phyloP scores from a whole-genome alignment of 768 basidiomycete species.

The Lactarius sp. region DNA sequence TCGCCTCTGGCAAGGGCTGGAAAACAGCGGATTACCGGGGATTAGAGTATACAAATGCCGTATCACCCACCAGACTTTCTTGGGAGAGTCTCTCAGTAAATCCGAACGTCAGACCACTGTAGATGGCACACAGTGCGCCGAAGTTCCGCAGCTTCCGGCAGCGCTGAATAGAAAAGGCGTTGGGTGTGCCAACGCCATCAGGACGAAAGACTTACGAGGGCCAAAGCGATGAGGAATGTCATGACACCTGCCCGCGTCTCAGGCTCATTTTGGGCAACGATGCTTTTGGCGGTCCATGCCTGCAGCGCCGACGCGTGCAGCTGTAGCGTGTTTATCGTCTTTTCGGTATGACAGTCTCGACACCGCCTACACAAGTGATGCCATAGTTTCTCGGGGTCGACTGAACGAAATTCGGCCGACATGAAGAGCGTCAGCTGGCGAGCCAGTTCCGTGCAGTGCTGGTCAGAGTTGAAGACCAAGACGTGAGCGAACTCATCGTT shows the following conservation, averaged over 20 bases:
- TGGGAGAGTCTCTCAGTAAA: constrained; percentile 33
- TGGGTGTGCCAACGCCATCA: background rate
- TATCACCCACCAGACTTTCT: constrained; percentile 34
- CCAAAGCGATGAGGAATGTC: background rate
- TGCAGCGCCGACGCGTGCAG: background rate
- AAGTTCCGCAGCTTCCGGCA: constrained; percentile 46
- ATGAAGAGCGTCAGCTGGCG: constrained; percentile 48
- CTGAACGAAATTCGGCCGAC: constrained; percentile 37
- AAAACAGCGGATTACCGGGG: background rate
- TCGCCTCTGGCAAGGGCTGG: background rate
- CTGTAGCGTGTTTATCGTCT: background rate
- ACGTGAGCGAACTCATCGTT: constrained; percentile 32
- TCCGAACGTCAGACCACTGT: constrained; percentile 39
- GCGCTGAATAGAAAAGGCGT: constrained; percentile 31
- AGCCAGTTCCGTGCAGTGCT: constrained; percentile 42
- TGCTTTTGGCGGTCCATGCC: constrained; percentile 21
- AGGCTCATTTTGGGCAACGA: constrained; percentile 35
- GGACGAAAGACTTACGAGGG: constrained; percentile 4
- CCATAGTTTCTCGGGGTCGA: constrained; percentile 37
- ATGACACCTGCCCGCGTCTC: constrained; percentile 39
- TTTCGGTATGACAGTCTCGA: background rate
- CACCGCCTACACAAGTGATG: background rate
- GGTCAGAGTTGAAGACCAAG: constrained; percentile 34
- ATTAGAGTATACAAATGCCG: background rate
- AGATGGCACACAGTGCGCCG: constrained; percentile 39